Evolutionary conservation across 805 yeast species (phyloP).

Genomic region (Barnettozyma californica): DNA sequence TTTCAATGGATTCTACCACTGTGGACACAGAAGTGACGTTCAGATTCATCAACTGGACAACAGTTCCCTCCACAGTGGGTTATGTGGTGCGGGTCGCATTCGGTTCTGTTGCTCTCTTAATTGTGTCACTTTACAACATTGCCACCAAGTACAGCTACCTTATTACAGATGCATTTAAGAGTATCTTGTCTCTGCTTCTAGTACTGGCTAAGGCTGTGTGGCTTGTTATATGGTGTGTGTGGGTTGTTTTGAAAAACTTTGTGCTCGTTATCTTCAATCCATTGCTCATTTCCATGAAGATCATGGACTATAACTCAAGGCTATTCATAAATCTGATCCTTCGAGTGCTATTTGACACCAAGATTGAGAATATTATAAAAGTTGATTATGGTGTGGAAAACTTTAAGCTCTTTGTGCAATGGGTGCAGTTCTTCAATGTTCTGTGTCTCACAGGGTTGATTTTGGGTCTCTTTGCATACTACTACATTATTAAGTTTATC

Average conservation of each 20-base stretch:
- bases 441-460: conserved; percentile 19
- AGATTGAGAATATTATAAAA: conserved; percentile 12
- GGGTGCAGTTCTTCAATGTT: conserved; percentile 21
- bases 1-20: neutral
- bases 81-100: neutral
- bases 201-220: neutral
- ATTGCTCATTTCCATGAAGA: conserved; percentile 11
- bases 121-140: conserved; percentile 3
- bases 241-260: neutral
- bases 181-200: neutral
- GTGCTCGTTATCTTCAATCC: conserved; percentile 18
- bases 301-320: conserved; percentile 19
- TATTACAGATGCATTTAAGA: neutral
- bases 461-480: conserved; percentile 20
- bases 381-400: conserved; percentile 16
- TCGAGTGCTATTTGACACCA: conserved; percentile 13
- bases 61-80: neutral
- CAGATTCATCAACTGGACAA: neutral
- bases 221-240: neutral
- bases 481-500: conserved; percentile 16
- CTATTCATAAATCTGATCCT: conserved; percentile 18
- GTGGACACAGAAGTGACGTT: neutral
- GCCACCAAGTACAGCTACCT: neutral
- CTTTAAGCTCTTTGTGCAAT: conserved; percentile 17
- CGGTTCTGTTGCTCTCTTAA: conserved; percentile 2